Base-by-base conservation (phyloP, 1,139 yeast species). In the Taiozyma sp. region DNA sequence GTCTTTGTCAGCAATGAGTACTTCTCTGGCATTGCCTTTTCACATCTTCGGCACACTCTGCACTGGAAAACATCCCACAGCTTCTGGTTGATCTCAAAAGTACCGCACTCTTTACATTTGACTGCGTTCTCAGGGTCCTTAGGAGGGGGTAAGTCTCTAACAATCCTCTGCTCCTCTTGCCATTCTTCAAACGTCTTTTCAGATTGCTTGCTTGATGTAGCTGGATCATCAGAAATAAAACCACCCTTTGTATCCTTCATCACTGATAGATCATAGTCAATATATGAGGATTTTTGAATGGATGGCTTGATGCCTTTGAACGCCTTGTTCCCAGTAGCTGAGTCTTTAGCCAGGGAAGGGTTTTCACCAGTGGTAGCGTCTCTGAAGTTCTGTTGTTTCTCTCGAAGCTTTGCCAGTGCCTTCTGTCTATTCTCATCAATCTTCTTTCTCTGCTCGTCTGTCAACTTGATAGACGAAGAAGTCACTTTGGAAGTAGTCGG, bases 161-260 rank as follows among this genome's bases (percentile, higher is more conserved):
- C 73, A 5, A 74, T 57, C 48, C 73, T 72, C 62, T 86, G 87
- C 57, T 82, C 80, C 47, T 78, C 81, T 64, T 83, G 81, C 97
- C 97, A 89, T 49, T 87, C 90, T 38, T 86, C 89, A 39, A 89
- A 71, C 2, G 84, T 73, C 61, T 77, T 76, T 12, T 76, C 79
- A 32, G 36, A n/a, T 12, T 63, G 54, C 7, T 62, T 63, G 24
- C 62, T 62, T 4, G 48, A n/a, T 8, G 30, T 32, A 8, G 46
- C 44, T 12, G 44, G 34, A n/a, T 34, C 61, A 10, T 68, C 67
- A 16, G 67, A 71, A 47, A 92, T 74, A 64, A 86, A 93, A 16
- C 99, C 99, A 60, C 97, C 98, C 61, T 82, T 79, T 2, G 90
- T 74, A 64, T 95, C 97, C 57, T 81, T 81, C 89, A 95, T 87